A percentile compares a stretch with the other conserved stretches of the same genome.
Evolutionary conservation across 2,329 filamentous ascomycete genomes (phyloP).

Genomic region (Penicillium sp.): DNA sequence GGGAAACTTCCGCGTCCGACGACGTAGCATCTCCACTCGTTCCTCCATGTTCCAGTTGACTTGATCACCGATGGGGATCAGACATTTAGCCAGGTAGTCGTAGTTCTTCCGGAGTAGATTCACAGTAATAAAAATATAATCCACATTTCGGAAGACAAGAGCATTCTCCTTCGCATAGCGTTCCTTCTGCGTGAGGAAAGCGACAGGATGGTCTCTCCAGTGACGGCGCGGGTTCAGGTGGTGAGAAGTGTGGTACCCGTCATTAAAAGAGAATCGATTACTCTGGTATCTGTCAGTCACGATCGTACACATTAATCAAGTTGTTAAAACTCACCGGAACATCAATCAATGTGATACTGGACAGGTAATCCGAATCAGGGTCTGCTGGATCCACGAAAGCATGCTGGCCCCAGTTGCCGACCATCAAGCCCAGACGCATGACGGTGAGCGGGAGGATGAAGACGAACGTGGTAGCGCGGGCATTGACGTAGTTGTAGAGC

Average conservation of each 20-base stretch:
- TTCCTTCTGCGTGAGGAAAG: constrained; percentile 68
- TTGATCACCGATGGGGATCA: constrained; percentile 73
- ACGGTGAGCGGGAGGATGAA: constrained; percentile 64
- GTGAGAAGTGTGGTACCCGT: constrained; percentile 65
- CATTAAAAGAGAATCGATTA: constrained; percentile 64
- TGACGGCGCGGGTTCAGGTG: constrained; percentile 75
- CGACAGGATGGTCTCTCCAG: constrained; percentile 75
- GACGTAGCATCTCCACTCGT: constrained; percentile 60
- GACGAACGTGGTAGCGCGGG: constrained; percentile 60
- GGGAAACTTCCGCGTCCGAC: constrained; percentile 63
- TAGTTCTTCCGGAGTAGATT: constrained; percentile 70
- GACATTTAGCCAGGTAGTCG: constrained; percentile 61
- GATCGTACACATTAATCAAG: no score
- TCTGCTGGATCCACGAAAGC: constrained; percentile 73
- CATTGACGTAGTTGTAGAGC: constrained; percentile 50
- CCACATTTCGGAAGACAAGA: constrained; percentile 76
- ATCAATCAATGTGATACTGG: constrained; percentile 75
- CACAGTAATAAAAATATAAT: constrained; percentile 73
- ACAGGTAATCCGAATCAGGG: constrained; percentile 73
- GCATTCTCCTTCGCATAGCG: constrained; percentile 65
- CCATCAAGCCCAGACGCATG: constrained; percentile 70
- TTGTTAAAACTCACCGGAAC: constrained; percentile 60
- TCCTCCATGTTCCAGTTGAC: constrained; percentile 64
- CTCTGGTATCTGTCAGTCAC: constrained; percentile 50
- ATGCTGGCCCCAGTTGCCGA: constrained; percentile 82